phyloP scores from a whole-genome alignment of 2,329 filamentous ascomycete genomes.

The Microsporum canis region DNA sequence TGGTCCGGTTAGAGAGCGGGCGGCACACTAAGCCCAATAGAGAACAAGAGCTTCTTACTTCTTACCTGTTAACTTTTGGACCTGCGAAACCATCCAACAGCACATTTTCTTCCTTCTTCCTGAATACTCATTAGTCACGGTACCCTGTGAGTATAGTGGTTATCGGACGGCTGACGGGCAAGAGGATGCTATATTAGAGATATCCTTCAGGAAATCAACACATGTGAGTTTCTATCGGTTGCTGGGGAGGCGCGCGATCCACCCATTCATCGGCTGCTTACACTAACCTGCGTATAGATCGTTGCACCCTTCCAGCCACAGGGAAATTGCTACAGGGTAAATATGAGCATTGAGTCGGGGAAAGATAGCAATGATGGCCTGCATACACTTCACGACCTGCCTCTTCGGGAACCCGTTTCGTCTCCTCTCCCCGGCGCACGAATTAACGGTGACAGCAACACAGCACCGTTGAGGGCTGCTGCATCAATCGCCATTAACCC shows the following conservation, averaged over 20 bases:
- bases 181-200: background rate
- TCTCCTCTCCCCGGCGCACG: background rate
- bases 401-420: background rate
- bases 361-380: slow-evolving; percentile 5
- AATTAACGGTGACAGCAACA: slow-evolving; percentile 1
- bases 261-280: background rate
- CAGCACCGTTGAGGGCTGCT: background rate
- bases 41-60: background rate
- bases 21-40: background rate
- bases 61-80: slow-evolving; percentile 3
- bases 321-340: slow-evolving; percentile 4
- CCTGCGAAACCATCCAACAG: background rate
- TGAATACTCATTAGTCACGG: background rate
- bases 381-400: background rate
- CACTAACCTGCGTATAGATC: background rate
- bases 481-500: slow-evolving; percentile 67
- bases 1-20: background rate
- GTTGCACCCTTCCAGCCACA: background rate
- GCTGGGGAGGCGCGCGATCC: background rate
- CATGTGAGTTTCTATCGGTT: background rate
- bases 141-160: background rate
- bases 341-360: slow-evolving; percentile 11
- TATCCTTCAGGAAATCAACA: background rate
- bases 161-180: background rate
- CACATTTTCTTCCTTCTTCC: background rate